A percentile compares a stretch with the other conserved stretches of the same genome.
These are phyloP conservation scores for Acer saccharum DNA, from an alignment of 345 rosid species.

Conservation along the genomic window DNA sequence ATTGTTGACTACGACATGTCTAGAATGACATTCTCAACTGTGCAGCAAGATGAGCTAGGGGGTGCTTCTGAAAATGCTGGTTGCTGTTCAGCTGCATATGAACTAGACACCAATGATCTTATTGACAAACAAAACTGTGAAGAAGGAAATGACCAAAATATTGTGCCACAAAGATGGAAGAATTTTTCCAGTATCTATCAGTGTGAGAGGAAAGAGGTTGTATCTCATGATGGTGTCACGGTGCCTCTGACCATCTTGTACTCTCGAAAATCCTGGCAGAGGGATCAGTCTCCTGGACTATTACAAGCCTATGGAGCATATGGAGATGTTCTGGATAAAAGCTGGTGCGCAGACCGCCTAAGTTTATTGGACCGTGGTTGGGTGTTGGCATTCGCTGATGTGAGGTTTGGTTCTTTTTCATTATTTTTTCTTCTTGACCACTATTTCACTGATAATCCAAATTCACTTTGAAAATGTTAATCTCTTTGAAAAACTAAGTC, in stretches of 20 bases:
- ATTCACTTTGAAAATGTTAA: background rate
- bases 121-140: constrained; percentile 19
- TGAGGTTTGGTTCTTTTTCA: constrained; percentile 46
- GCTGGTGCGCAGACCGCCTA: constrained; percentile 74
- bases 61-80: constrained; percentile 31
- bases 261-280: constrained; percentile 64
- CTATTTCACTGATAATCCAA: background rate
- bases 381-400: constrained; percentile 93
- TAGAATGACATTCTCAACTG: constrained; percentile 49
- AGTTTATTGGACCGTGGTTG: constrained; percentile 95
- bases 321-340: constrained; percentile 80
- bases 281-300: constrained; percentile 62
- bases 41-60: constrained; percentile 64
- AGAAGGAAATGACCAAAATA: constrained; percentile 20
- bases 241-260: constrained; percentile 80
- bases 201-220: constrained; percentile 73
- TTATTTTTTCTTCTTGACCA: constrained; percentile 9
- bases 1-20: constrained; percentile 82
- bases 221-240: constrained; percentile 70
- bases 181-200: constrained; percentile 54
- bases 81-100: constrained; percentile 25
- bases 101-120: constrained; percentile 20
- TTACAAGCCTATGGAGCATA: constrained; percentile 88
- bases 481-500: background rate
- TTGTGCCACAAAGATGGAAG: constrained; percentile 45